Conservation (phyloP, 768 basidiomycete genomes). For the Mycena filopes region DNA sequence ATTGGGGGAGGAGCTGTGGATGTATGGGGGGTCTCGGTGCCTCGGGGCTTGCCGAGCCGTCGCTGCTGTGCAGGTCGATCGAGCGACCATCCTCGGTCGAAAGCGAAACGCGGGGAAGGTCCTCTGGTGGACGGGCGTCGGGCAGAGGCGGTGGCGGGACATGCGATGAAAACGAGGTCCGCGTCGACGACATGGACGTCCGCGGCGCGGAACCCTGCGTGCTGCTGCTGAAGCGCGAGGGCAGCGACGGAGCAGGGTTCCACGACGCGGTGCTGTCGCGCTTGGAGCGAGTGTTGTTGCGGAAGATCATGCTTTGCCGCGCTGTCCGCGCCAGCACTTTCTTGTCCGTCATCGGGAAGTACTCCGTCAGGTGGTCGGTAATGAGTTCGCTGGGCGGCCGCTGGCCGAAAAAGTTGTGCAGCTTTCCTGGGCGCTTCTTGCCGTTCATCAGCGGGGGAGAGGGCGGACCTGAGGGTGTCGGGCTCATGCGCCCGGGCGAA, state of each 20-base stretch:
- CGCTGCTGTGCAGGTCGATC: constrained; percentile 68
- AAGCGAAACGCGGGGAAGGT: constrained; percentile 77
- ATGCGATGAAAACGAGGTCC: constrained; percentile 59
- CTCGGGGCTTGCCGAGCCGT: constrained; percentile 39
- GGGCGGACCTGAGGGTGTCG: constrained; percentile 42
- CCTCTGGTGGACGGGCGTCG: constrained; percentile 48
- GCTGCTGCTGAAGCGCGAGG: constrained; percentile 73
- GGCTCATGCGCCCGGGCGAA: constrained; percentile 37
- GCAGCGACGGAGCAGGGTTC: constrained; percentile 48
- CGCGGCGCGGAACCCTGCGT: constrained; percentile 61
- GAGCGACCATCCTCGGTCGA: constrained; percentile 79
- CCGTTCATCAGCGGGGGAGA: constrained; percentile 39
- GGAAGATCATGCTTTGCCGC: constrained; percentile 87
- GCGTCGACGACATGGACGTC: constrained; percentile 54
- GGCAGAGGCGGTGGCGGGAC: constrained; percentile 50
- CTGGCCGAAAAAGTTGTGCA: constrained; percentile 98
- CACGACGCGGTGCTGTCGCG: constrained; percentile 65
- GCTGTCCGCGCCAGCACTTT: constrained; percentile 90
- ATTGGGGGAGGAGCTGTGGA: constrained; percentile 82
- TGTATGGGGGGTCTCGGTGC: constrained; percentile 41
- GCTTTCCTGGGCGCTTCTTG: constrained; percentile 70
- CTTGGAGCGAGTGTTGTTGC: constrained; percentile 50
- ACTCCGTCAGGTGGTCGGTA: constrained; percentile 92
- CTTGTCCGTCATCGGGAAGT: constrained; percentile 94
- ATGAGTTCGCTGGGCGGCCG: constrained; percentile 98